Percentiles rank a stretch among this genome's conserved stretches.
Evolutionary conservation across 2,329 filamentous ascomycete genomes (phyloP).

Genomic region (Xylaria sp.): DNA sequence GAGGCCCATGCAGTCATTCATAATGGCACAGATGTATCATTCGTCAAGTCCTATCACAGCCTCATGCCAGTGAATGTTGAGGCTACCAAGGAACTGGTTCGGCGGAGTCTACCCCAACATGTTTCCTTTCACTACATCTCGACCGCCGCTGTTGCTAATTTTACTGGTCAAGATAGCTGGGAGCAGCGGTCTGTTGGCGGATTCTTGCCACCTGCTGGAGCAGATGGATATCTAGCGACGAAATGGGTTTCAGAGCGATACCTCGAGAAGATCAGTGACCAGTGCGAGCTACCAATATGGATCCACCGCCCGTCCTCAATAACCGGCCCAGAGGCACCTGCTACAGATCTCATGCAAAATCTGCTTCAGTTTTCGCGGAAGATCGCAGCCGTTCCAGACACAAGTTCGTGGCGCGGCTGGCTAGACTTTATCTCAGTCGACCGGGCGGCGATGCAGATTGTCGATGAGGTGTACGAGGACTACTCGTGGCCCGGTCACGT

Average conservation of each 20-base stretch:
- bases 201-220: slow-evolving; percentile 44
- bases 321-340: slow-evolving; percentile 14
- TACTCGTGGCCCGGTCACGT: slow-evolving; percentile 32
- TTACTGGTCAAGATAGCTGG: slow-evolving; percentile 48
- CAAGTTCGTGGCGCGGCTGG: slow-evolving; percentile 22
- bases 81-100: slow-evolving; percentile 26
- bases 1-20: slow-evolving; percentile 34
- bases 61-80: slow-evolving; percentile 21
- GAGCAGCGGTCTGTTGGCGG: slow-evolving; percentile 61
- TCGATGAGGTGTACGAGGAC: slow-evolving; percentile 32
- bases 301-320: slow-evolving; percentile 31
- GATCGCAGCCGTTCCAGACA: slow-evolving; percentile 23
- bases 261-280: slow-evolving; percentile 44
- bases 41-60: slow-evolving; percentile 27
- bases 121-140: slow-evolving; percentile 37
- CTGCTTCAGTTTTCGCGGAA: slow-evolving; percentile 13
- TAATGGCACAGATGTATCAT: slow-evolving; percentile 35
- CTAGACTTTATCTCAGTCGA: slow-evolving; percentile 30
- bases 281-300: slow-evolving; percentile 24
- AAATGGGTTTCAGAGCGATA: slow-evolving; percentile 51
- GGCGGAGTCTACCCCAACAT: background rate
- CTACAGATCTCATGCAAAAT: slow-evolving; percentile 23
- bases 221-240: slow-evolving; percentile 49
- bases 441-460: slow-evolving; percentile 26
- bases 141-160: slow-evolving; percentile 24